Evolutionary conservation across 352 stramenopile genomes (phyloP).

Genomic region (Phytopythium montanum): DNA sequence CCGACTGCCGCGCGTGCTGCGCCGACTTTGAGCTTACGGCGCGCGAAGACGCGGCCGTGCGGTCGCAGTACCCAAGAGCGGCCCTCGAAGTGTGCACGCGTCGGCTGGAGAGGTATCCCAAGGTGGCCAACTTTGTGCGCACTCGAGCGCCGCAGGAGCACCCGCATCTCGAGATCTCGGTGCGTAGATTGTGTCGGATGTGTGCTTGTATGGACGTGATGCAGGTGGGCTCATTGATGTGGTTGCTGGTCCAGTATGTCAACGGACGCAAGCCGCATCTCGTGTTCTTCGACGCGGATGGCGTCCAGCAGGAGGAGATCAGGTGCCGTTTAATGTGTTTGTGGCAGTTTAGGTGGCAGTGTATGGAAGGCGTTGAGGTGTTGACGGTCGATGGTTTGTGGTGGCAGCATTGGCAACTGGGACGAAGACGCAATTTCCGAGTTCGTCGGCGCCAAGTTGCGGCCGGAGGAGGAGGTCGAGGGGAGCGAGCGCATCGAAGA

Average conservation of each 20-base stretch:
- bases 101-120: conserved; percentile 58
- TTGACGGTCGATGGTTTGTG: neutral
- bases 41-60: conserved; percentile 19
- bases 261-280: conserved; percentile 47
- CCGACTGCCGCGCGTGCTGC: conserved; percentile 47
- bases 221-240: neutral
- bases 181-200: neutral
- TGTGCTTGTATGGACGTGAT: neutral
- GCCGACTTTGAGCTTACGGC: conserved; percentile 34
- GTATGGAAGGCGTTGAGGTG: conserved; percentile 1
- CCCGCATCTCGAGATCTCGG: conserved; percentile 43
- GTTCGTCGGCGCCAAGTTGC: conserved; percentile 63
- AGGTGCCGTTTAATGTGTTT: conserved; percentile 23
- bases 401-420: conserved; percentile 56
- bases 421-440: conserved; percentile 71
- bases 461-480: conserved; percentile 10
- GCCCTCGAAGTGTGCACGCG: conserved; percentile 51
- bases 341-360: neutral
- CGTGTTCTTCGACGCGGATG: conserved; percentile 56
- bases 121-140: conserved; percentile 67
- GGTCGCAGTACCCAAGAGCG: conserved; percentile 31
- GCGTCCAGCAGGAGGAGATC: conserved; percentile 55
- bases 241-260: conserved; percentile 21
- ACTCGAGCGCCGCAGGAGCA: conserved; percentile 34
- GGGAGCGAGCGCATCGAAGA: conserved; percentile 10